Conservation (phyloP, 331 rosid genomes). For the Stylosanthes scabra region DNA sequence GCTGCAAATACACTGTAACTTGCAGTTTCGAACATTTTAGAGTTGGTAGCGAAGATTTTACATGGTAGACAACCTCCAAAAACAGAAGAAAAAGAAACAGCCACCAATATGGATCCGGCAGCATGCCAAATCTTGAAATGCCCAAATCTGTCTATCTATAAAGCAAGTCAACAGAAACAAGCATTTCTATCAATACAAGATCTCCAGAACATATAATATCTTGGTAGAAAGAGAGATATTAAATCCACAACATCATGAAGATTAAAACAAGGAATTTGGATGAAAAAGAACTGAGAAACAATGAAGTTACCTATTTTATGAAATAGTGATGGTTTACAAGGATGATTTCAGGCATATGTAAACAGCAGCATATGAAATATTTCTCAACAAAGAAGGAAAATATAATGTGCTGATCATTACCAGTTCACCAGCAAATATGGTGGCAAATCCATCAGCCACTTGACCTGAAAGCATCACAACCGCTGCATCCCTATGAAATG, state of each 20-base stretch:
- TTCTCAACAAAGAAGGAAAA: not conserved
- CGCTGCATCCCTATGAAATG: slow-evolving; percentile 76
- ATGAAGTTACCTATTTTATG: slow-evolving; percentile 10
- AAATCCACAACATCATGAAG: slow-evolving; percentile 1
- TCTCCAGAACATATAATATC: slow-evolving; percentile 17
- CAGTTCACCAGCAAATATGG: slow-evolving; percentile 93
- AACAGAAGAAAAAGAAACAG: slow-evolving; percentile 95
- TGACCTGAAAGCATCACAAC: slow-evolving; percentile 96
- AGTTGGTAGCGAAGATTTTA: slow-evolving; percentile 56
- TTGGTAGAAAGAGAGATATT: not conserved
- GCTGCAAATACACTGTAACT: slow-evolving; percentile 94
- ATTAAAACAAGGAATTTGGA: slow-evolving; percentile 15
- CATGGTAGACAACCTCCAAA: slow-evolving; percentile 96
- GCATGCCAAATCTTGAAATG: slow-evolving; percentile 98
- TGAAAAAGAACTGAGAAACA: not conserved
- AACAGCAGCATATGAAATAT: slow-evolving; percentile 3
- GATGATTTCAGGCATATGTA: too few species aligned
- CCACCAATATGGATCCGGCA: slow-evolving; percentile 92
- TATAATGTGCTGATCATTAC: slow-evolving; percentile 44
- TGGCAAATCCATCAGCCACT: slow-evolving; percentile 88
- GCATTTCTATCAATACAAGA: slow-evolving; percentile 24
- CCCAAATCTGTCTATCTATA: slow-evolving; percentile 95
- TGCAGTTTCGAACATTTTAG: slow-evolving; percentile 65
- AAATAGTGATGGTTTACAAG: not conserved
- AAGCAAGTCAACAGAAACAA: slow-evolving; percentile 39